Evolutionary conservation across 1,139 yeast genomes (phyloP).

Genomic region (Lodderomyces margitis): DNA sequence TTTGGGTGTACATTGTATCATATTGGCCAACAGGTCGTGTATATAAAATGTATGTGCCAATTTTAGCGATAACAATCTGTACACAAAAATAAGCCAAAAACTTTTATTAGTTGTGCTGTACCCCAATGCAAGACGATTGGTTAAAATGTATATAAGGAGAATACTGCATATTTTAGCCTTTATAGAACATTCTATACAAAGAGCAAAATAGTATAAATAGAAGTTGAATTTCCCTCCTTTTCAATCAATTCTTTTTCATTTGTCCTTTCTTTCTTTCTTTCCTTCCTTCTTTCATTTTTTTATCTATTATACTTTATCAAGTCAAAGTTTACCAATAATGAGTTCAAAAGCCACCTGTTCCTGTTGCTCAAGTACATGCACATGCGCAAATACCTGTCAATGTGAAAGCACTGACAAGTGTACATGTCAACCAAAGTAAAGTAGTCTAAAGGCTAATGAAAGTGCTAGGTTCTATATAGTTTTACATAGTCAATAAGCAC

Average conservation of each 20-base stretch:
- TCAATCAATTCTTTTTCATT: not conserved
- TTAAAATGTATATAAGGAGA: no score
- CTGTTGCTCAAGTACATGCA: slow-evolving; percentile 3
- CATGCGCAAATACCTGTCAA: slow-evolving; percentile 5
- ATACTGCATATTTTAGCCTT: no score
- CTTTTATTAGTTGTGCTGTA: no score
- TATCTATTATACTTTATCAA: no score
- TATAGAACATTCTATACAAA: no score
- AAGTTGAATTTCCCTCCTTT: not conserved
- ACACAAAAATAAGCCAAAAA: no score
- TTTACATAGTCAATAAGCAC: not conserved
- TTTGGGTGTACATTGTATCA: not conserved
- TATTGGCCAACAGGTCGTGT: not conserved
- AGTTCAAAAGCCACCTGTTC: slow-evolving; percentile 5
- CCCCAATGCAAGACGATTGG: no score
- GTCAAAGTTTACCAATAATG: slow-evolving; percentile 4
- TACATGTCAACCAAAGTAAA: slow-evolving; percentile 7
- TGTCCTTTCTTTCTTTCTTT: not conserved
- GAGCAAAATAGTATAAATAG: no score
- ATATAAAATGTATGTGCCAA: no score
- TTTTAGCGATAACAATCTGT: no score
- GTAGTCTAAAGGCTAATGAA: not conserved
- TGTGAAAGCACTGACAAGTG: slow-evolving; percentile 5
- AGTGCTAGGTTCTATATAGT: not conserved
- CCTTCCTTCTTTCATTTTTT: no score